phyloP scores from a whole-genome alignment of 31 red algal species.

The Endocladia muricata region DNA sequence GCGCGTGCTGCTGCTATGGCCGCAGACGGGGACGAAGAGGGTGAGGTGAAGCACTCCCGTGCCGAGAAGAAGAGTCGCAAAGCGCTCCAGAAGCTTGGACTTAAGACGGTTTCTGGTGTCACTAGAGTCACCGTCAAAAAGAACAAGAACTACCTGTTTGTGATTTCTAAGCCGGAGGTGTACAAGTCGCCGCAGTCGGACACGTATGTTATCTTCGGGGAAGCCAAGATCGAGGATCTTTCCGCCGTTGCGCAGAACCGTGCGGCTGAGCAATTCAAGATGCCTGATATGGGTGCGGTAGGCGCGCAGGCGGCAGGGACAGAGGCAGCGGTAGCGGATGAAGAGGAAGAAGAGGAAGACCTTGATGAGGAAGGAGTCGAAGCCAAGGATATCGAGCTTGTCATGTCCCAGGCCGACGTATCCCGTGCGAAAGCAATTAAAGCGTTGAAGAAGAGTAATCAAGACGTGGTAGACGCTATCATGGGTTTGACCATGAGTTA shows the following conservation, averaged over 20 bases:
- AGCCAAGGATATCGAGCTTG: conserved; percentile 93
- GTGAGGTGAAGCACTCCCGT: conserved; percentile 75
- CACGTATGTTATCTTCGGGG: conserved; percentile 97
- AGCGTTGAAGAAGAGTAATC: conserved; percentile 90
- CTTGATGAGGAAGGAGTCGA: conserved; percentile 89
- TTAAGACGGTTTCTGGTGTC: conserved; percentile 86
- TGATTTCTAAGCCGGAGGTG: conserved; percentile 92
- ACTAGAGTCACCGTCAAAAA: conserved; percentile 87
- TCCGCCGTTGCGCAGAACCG: conserved; percentile 73
- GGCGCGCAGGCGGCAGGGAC: conserved; percentile 11
- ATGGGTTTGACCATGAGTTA: conserved; percentile 90
- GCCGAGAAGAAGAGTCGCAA: conserved; percentile 98
- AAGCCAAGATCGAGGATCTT: conserved; percentile 96
- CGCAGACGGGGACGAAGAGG: conserved; percentile 49
- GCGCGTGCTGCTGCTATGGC: conserved; percentile 41
- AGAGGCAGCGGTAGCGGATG: conserved; percentile 27
- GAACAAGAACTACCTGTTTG: conserved; percentile 91
- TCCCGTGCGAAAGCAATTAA: conserved; percentile 89
- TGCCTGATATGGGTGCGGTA: conserved; percentile 18
- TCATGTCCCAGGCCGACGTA: conserved; percentile 93
- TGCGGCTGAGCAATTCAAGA: conserved; percentile 88
- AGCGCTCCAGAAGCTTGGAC: conserved; percentile 88
- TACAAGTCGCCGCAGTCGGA: conserved; percentile 94
- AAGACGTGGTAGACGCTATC: conserved; percentile 98
- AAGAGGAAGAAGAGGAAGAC: conserved; percentile 77